phyloP scores from a whole-genome alignment of 768 basidiomycete species.

The Baorangia bicolor region DNA sequence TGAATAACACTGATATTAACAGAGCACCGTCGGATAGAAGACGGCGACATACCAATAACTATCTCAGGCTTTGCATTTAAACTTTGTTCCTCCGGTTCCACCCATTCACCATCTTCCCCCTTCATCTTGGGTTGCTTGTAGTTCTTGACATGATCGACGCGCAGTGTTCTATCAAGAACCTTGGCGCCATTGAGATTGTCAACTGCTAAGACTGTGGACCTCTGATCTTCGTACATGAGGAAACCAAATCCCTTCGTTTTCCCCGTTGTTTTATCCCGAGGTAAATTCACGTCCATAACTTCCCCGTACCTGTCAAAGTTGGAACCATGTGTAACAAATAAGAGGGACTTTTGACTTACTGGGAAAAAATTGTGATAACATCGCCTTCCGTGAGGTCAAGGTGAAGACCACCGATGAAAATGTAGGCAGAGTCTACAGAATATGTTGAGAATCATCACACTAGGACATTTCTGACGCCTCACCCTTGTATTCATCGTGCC shows the following conservation, averaged over 20 bases:
- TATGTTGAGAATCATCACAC: constrained; percentile 4
- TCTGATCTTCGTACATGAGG: constrained; percentile 98
- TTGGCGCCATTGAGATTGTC: constrained; percentile 97
- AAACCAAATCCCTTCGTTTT: constrained; percentile 92
- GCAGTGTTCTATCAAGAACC: constrained; percentile 80
- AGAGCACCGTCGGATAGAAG: not conserved
- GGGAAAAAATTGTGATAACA: constrained; percentile 95
- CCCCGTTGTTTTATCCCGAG: constrained; percentile 90
- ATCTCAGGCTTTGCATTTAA: constrained; percentile 83
- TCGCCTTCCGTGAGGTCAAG: constrained; percentile 95
- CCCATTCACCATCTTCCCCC: constrained; percentile 81
- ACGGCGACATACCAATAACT: constrained; percentile 51
- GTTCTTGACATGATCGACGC: constrained; percentile 90
- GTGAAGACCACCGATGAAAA: constrained; percentile 88
- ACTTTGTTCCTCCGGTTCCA: constrained; percentile 81
- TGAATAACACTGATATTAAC: constrained; percentile 24
- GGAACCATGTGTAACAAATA: not conserved
- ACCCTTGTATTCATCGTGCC: constrained; percentile 97
- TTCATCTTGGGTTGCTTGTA: constrained; percentile 86
- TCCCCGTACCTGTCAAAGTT: constrained; percentile 79
- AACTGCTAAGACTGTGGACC: constrained; percentile 92
- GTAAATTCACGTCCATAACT: constrained; percentile 91
- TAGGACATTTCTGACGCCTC: not conserved
- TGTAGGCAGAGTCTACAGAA: constrained; percentile 82
- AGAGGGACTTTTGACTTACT: constrained; percentile 53